Base-by-base conservation (phyloP, 495 filamentous ascomycete species). In the Cercophora scortea region DNA sequence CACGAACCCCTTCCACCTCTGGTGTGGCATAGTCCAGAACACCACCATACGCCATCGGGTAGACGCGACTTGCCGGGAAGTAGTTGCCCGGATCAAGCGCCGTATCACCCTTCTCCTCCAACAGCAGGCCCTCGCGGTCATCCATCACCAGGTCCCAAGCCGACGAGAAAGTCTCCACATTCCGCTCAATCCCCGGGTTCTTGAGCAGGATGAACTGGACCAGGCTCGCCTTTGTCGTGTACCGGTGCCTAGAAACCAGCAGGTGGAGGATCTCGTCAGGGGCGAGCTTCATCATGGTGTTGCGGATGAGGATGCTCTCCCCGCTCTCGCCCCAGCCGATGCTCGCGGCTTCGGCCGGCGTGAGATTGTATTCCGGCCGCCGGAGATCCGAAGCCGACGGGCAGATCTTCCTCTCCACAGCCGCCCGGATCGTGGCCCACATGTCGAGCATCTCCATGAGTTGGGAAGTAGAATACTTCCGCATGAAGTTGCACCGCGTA, bases 271-370 rank as follows among this genome's bases (percentile, higher is more conserved):
- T 53, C 7, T 68, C 59, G 2, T 64, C 60, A 0, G 72, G 72
- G 9, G 45, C 46, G 2, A 75, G 62, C 60, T 71, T 74, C 34
- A 71, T 71, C 7, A 65, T 61, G 38, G 71, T 67, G 13, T 65
- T 61, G 32, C 51, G 50, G n/a, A 52, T 54, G n/a, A 67, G 61
- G 8, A 15, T 12, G 15, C 63, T 66, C n/a, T 57, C 61, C 0
- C 52, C 45, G 6, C 33, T 18, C 0, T 59, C 61, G 11, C 68
- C 65, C 70, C 71, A 72, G 11, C 70, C 70, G 9, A 72, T 55
- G 9, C 70, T 57, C 11, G 62, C 61, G 0, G 62, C 61, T 17
- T 47, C 61, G 9, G 49, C 57, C 38, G 38, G 44, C 11, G 45
- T 47, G 0, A 59, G 16, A 0, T 33, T 25, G n/a, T 58, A 33